Evolutionary conservation across 73 alveolate species (phyloP), one percentile per base, ranked within the genome.

Genomic region (Tetrahymena elliotti): DNA sequence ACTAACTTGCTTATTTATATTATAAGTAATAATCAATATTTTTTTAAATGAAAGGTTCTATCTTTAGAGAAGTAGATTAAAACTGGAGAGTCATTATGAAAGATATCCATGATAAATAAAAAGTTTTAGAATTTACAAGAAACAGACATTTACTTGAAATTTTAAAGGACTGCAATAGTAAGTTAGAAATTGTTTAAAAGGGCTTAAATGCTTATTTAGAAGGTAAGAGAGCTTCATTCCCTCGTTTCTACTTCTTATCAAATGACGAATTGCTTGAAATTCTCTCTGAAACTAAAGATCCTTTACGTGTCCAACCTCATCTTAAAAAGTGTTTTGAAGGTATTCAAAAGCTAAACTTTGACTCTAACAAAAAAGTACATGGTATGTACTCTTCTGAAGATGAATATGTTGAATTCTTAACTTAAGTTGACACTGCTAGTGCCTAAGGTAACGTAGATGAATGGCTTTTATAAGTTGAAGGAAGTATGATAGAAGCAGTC

Each of bases 361-460:
- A 98, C 92, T 99, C 96, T 84, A 99, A 98, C 95, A 97, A 97
- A 97, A 98, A 98, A 96, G 99, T 99, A 93, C 98, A 98, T 37
- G 99, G 99, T 20, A 98, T 99, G 98, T 96, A 96, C 92, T 98
- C 99, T 1, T 95, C 98, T 33, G 99, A 97, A 93, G 99, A 99
- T 12, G 99, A 99, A 95, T 98, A 96, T 94, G 98, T 99, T 83
- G 99, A 98, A 82, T 98, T 98, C 97, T 97, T 96, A 16, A 96
- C 97, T 53, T 98, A 98, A 54, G 97, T 98, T 40, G 98, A 98
- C 93, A 97, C 99, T 52, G 97, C 97, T 53, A 98, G 98, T 35
- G 97, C 98, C 54, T 98, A 98, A 94, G 99, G 99, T 88, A 97
- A 98, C 47, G 99, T 99, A n/a, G 99, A 99, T 97, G 98, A 97